Percentiles rank a stretch among this genome's conserved stretches.
These are phyloP conservation scores for Cutaneotrichosporon dermatis DNA, from an alignment of 1,284 basidiomycete genomes.

Conservation along the genomic window DNA sequence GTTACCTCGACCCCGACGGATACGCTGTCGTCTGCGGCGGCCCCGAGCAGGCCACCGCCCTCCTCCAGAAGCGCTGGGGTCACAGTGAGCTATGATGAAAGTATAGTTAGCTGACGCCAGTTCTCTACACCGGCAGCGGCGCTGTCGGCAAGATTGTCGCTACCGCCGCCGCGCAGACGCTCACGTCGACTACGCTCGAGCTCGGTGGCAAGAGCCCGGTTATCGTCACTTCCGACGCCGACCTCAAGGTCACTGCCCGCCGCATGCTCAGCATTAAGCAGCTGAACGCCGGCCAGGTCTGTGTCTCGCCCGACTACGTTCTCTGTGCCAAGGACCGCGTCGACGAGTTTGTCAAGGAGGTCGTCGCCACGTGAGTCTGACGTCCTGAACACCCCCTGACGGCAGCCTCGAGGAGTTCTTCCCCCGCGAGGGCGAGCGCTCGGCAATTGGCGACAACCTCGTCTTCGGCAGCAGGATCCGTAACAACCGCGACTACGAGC, in stretches of 20 bases:
- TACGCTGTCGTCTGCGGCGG: slow-evolving; percentile 71
- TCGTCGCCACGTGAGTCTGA: slow-evolving; percentile 56
- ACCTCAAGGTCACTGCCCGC: slow-evolving; percentile 48
- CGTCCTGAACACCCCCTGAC: slow-evolving; percentile 6
- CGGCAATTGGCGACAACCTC: slow-evolving; percentile 47
- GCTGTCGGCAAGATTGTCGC: slow-evolving; percentile 73
- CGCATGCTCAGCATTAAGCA: slow-evolving; percentile 72
- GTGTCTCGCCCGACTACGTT: slow-evolving; percentile 65
- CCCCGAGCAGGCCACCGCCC: slow-evolving; percentile 66
- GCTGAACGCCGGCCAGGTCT: slow-evolving; percentile 65
- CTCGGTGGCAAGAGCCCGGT: slow-evolving; percentile 80
- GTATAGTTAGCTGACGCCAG: slow-evolving; percentile 47
- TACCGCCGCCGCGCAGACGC: slow-evolving; percentile 74
- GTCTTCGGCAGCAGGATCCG: slow-evolving; percentile 55
- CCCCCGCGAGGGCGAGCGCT: slow-evolving; percentile 48
- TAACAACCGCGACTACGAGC: slow-evolving; percentile 56
- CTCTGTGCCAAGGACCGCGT: slow-evolving; percentile 64
- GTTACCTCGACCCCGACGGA: slow-evolving; percentile 73
- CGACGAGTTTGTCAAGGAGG: slow-evolving; percentile 59
- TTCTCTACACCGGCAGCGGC: slow-evolving; percentile 63
- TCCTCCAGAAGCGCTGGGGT: slow-evolving; percentile 79
- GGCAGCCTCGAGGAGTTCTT: slow-evolving; percentile 37
- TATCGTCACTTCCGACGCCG: slow-evolving; percentile 63
- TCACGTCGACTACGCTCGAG: slow-evolving; percentile 76
- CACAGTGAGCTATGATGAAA: slow-evolving; percentile 60